Conservation (phyloP, 305 asterid species). For the Salvia sclarea region DNA sequence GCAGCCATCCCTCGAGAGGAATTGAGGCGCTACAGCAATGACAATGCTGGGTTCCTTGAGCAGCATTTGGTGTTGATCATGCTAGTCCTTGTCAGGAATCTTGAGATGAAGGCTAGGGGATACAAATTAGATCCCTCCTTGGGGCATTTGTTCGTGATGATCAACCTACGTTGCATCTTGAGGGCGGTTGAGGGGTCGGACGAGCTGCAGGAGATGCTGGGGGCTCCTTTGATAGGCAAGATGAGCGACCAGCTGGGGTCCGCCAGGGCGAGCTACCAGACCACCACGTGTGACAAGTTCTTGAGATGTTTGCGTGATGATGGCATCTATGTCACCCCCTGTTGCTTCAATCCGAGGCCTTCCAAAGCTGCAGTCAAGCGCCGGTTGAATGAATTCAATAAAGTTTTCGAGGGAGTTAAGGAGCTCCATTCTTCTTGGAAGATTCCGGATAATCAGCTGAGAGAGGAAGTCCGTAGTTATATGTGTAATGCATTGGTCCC, state of each 20-base stretch:
- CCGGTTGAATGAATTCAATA: slow-evolving; percentile 42
- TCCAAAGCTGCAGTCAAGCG: slow-evolving; percentile 37
- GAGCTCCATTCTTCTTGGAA: slow-evolving; percentile 37
- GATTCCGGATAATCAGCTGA: slow-evolving; percentile 41
- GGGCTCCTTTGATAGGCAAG: slow-evolving; percentile 35
- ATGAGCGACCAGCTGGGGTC: slow-evolving; percentile 21
- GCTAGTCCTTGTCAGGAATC: slow-evolving; percentile 38
- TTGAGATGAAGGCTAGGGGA: slow-evolving; percentile 33
- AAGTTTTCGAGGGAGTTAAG: slow-evolving; percentile 38
- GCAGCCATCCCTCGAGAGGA: slow-evolving; percentile 24
- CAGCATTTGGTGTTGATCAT: slow-evolving; percentile 52
- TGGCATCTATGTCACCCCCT: slow-evolving; percentile 31
- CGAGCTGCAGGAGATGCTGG: slow-evolving; percentile 46
- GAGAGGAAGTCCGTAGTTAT: slow-evolving; percentile 38
- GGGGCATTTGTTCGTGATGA: slow-evolving; percentile 50
- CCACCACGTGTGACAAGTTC: slow-evolving; percentile 39
- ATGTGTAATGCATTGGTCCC: slow-evolving; percentile 40
- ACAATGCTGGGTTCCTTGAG: slow-evolving; percentile 34
- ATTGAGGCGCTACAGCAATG: slow-evolving; percentile 9
- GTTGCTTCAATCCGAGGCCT: slow-evolving; percentile 33
- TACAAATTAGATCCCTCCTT: slow-evolving; percentile 33
- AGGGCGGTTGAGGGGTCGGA: slow-evolving; percentile 34
- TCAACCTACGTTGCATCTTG: slow-evolving; percentile 52
- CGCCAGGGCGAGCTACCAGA: slow-evolving; percentile 34
- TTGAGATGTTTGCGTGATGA: slow-evolving; percentile 43